Evolutionary conservation across 768 basidiomycete genomes (phyloP).

Genomic region (Holtermannia corniformis): DNA sequence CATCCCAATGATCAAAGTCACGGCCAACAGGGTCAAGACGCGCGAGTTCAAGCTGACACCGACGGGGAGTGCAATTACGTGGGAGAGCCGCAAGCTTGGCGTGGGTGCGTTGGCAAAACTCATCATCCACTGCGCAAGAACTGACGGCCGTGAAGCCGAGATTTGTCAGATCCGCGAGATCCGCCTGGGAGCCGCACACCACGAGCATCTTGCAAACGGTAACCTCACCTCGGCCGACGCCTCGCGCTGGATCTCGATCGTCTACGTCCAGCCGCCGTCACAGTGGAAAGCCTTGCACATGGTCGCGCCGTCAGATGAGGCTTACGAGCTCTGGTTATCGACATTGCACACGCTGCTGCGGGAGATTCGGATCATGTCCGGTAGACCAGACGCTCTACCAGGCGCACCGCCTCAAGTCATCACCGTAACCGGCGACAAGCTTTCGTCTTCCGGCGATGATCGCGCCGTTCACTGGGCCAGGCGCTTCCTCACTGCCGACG

Average conservation of each 20-base stretch:
- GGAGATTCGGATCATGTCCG: slow-evolving; percentile 14
- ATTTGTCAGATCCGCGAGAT: slow-evolving; percentile 83
- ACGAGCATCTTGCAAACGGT: slow-evolving; percentile 49
- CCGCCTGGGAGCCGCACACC: slow-evolving; percentile 55
- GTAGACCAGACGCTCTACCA: not conserved
- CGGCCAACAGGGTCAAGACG: not conserved
- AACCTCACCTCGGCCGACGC: slow-evolving; percentile 53
- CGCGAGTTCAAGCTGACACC: not conserved
- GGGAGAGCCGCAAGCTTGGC: not conserved
- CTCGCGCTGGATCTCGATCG: slow-evolving; percentile 71
- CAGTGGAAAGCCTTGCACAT: slow-evolving; percentile 71
- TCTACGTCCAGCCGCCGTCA: slow-evolving; percentile 57
- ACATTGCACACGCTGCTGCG: slow-evolving; percentile 53
- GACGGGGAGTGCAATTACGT: not conserved
- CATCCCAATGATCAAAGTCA: not conserved
- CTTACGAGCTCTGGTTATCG: slow-evolving; percentile 56
- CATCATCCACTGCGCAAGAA: not conserved
- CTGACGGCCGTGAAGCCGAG: slow-evolving; percentile 50
- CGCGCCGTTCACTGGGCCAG: not conserved
- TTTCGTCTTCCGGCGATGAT: not conserved
- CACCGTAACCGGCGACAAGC: not conserved
- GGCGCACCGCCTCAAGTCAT: not conserved
- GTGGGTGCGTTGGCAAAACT: not conserved
- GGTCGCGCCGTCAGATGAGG: slow-evolving; percentile 57
- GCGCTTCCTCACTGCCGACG: slow-evolving; percentile 1